Conservation (phyloP, 441 rosid genomes). For the Croton laevigatus region DNA sequence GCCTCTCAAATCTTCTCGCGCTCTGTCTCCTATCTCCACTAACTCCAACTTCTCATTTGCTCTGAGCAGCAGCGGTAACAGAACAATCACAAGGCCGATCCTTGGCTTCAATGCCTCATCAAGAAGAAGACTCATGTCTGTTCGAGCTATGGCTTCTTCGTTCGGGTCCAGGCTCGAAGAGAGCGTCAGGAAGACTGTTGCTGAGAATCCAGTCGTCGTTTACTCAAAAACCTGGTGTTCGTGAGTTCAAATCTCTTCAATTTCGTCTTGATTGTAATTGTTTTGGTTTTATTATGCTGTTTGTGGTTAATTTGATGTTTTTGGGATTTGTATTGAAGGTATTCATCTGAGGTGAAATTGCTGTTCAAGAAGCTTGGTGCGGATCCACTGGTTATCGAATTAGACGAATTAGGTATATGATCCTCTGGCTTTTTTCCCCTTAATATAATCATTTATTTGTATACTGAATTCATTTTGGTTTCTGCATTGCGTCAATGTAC, state of each 20-base stretch:
- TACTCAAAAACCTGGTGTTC: conserved; percentile 98
- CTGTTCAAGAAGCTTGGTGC: conserved; percentile 72
- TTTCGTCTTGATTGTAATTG: neutral
- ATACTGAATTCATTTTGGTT: neutral
- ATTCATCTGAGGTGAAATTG: conserved; percentile 84
- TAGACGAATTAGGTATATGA: conserved; percentile 80
- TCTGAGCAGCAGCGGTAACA: neutral
- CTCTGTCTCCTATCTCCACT: conserved; percentile 11
- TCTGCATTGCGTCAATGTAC: neutral
- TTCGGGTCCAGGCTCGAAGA: conserved; percentile 89
- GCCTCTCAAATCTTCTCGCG: conserved; percentile 25
- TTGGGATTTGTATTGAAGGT: conserved; percentile 39
- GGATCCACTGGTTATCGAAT: conserved; percentile 75
- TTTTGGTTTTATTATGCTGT: neutral
- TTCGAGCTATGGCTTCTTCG: conserved; percentile 45
- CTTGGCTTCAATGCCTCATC: conserved; percentile 24
- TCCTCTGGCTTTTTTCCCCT: neutral
- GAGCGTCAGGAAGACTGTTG: conserved; percentile 60
- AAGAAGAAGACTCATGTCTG: conserved; percentile 24
- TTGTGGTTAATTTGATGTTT: neutral
- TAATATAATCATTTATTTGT: neutral
- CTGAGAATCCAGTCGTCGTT: conserved; percentile 73
- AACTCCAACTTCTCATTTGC: neutral
- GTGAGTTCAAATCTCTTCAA: conserved; percentile 47
- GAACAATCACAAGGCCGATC: conserved; percentile 1